These are phyloP conservation scores for Sequoia sempervirens DNA, from an alignment of 75 land plant genomes.

Conservation along the genomic window DNA sequence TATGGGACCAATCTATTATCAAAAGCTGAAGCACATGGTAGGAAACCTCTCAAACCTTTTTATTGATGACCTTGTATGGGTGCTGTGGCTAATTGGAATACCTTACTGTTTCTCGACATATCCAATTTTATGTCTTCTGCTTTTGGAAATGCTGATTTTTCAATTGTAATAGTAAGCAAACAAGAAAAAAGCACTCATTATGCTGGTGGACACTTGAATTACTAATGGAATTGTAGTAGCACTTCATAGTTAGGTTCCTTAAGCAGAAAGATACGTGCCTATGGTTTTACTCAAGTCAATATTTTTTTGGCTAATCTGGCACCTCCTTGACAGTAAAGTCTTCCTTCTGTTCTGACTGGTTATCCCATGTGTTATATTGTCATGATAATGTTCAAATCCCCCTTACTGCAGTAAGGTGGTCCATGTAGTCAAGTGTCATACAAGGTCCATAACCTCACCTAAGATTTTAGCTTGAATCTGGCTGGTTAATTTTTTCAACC, in stretches of 20 bases:
- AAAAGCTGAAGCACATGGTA: slow-evolving; percentile 98
- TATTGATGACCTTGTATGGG: neutral
- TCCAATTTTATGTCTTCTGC: neutral
- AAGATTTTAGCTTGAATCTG: neutral
- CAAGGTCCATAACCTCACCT: neutral
- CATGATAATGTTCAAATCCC: neutral
- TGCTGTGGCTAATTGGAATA: neutral
- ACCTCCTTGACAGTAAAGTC: neutral
- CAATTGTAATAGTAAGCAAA: neutral
- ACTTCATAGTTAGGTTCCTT: neutral
- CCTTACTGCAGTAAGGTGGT: neutral
- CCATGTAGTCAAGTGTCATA: neutral
- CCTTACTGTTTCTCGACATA: neutral
- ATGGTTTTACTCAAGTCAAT: neutral
- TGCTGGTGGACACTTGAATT: neutral
- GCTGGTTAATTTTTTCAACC: neutral
- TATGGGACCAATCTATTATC: slow-evolving; percentile 99
- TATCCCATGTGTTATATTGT: neutral
- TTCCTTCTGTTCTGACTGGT: neutral
- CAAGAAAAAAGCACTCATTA: neutral
- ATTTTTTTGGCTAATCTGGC: neutral
- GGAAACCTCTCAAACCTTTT: neutral
- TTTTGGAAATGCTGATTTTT: neutral
- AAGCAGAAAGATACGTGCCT: neutral
- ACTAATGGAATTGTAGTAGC: neutral